These are phyloP conservation scores for Cenchrus fungigraminus DNA, from an alignment of 176 grass and related monocot genomes.

Conservation along the genomic window DNA sequence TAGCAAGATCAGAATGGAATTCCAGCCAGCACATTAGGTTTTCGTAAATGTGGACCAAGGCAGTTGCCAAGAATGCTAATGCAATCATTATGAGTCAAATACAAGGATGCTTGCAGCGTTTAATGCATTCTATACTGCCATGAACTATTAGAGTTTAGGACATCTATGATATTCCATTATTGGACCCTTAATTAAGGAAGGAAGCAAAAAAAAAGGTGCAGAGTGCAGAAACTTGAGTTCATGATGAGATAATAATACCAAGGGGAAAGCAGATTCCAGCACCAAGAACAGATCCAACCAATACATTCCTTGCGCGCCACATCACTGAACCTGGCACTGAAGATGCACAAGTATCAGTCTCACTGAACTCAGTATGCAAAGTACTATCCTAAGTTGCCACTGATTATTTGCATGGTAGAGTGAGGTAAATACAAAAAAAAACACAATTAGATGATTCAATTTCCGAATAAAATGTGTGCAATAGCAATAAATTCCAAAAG, in stretches of 20 bases:
- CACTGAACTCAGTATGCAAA: neutral
- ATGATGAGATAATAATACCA: conserved; percentile 54
- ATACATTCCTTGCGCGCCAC: conserved; percentile 89
- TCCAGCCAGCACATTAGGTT: too few relatives aligned
- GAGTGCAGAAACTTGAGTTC: neutral
- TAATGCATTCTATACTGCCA: neutral
- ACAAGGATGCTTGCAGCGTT: neutral
- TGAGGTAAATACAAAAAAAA: conserved; percentile 14
- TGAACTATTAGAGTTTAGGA: neutral
- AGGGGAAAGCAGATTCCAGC: conserved; percentile 92
- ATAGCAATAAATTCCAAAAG: neutral
- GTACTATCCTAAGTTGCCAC: neutral
- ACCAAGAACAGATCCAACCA: conserved; percentile 80
- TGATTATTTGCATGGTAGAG: neutral
- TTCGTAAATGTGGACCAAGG: neutral
- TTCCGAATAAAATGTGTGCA: neutral
- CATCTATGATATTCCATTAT: neutral
- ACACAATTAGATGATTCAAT: neutral
- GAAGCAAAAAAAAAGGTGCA: neutral
- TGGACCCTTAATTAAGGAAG: neutral
- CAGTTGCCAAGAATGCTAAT: neutral
- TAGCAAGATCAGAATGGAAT: neutral
- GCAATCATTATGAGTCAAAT: neutral
- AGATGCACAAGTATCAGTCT: conserved; percentile 27
- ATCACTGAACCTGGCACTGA: conserved; percentile 82